Evolutionary conservation across 768 basidiomycete species (phyloP).

Genomic region (Trametes cubensis): DNA sequence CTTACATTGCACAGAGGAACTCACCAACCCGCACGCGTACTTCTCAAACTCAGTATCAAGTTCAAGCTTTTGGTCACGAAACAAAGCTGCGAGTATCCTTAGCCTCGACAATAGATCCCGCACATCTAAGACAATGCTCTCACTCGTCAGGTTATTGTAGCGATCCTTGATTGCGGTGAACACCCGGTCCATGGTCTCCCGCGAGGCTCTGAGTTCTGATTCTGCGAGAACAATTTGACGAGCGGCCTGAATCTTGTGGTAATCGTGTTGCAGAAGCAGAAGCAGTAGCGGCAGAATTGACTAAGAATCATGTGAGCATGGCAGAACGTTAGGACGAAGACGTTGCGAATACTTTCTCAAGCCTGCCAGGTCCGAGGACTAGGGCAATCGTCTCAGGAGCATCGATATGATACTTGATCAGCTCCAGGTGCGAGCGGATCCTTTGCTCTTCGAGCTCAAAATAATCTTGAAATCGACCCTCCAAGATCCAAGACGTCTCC

Average conservation of each 20-base stretch:
- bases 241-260: constrained; percentile 1
- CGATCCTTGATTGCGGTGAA: neutral
- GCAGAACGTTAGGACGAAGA: neutral
- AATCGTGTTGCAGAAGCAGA: constrained; percentile 5
- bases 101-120: too few species aligned
- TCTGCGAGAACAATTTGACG: neutral
- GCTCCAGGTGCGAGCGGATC: constrained; percentile 28
- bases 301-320: neutral
- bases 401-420: constrained; percentile 34
- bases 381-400: constrained; percentile 33
- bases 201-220: neutral
- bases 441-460: constrained; percentile 33
- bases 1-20: neutral
- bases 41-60: neutral
- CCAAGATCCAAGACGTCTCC: neutral
- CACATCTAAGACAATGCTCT: neutral
- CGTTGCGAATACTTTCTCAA: constrained; percentile 32
- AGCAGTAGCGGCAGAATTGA: neutral
- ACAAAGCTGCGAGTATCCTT: neutral
- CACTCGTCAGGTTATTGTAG: neutral
- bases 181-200: neutral
- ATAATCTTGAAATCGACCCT: constrained; percentile 27
- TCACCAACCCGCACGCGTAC: neutral
- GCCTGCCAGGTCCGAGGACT: constrained; percentile 31
- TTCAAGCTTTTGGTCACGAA: constrained; percentile 1